A percentile compares a stretch with the other conserved stretches of the same genome.
These are phyloP conservation scores for Hypoxylon sp. DNA, from an alignment of 2,329 filamentous ascomycete species.

Conservation along the genomic window DNA sequence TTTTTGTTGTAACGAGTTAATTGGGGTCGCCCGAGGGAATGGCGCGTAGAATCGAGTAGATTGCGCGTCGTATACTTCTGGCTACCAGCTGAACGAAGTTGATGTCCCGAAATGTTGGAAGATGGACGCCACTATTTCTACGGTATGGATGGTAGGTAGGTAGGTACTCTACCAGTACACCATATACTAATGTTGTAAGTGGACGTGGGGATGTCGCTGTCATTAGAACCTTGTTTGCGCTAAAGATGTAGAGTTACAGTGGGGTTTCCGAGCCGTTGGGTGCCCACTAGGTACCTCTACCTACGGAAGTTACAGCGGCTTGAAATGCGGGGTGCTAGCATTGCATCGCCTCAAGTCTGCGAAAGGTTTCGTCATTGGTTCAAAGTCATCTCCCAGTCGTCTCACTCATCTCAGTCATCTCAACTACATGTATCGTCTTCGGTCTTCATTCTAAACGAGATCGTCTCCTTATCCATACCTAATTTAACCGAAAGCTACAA, in stretches of 20 bases:
- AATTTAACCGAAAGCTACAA: no score
- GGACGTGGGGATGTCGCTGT: background rate
- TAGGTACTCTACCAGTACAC: no score
- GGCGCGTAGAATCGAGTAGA: background rate
- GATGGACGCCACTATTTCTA: background rate
- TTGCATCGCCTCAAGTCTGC: background rate
- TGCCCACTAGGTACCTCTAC: background rate
- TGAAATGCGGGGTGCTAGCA: constrained; percentile 11
- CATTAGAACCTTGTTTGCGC: background rate
- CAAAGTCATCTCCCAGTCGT: no score
- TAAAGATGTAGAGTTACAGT: constrained; percentile 14
- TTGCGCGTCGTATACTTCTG: background rate
- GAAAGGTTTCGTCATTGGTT: constrained; percentile 3
- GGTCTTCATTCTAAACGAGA: no score
- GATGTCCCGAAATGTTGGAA: background rate
- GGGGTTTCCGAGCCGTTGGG: constrained; percentile 19
- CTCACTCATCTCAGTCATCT: no score
- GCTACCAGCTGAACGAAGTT: background rate
- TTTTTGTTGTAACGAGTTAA: background rate
- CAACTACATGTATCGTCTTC: no score
- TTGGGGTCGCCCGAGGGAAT: background rate
- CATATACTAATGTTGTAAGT: no score
- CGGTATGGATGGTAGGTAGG: no score
- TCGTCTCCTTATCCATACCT: no score
- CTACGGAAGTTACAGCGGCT: background rate